These are phyloP conservation scores for Sporothrix mexicana DNA, from an alignment of 2,329 filamentous ascomycete species.

Conservation along the genomic window DNA sequence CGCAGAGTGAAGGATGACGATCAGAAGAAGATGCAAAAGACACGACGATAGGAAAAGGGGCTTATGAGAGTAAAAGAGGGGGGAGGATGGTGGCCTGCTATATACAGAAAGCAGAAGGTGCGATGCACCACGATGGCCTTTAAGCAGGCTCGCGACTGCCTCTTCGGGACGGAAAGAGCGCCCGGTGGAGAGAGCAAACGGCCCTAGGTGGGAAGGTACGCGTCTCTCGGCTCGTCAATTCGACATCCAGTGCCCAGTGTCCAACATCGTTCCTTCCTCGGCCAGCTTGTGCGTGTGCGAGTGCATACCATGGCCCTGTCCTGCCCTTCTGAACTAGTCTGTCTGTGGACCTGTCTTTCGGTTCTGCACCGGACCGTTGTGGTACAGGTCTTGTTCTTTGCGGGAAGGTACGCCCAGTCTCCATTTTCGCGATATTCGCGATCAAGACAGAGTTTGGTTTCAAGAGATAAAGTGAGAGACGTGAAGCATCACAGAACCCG, in stretches of 20 bases:
- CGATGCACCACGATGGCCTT: not conserved
- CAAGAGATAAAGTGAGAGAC: not conserved
- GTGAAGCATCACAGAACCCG: not conserved
- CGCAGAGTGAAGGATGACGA: not conserved
- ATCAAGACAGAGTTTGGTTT: not conserved
- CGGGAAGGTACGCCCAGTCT: not conserved
- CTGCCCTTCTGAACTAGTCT: too few species aligned
- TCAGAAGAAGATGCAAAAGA: not conserved
- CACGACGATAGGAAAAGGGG: not conserved
- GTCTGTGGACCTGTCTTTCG: constrained; percentile 14
- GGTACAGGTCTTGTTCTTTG: not conserved
- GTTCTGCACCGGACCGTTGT: constrained; percentile 19
- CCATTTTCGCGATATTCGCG: not conserved
- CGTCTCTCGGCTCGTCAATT: not conserved
- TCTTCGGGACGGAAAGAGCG: not conserved
- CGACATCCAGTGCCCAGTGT: not conserved
- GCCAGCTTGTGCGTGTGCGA: not conserved
- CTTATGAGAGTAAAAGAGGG: constrained; percentile 22
- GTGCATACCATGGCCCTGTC: not conserved
- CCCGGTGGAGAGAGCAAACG: not conserved
- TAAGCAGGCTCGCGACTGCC: constrained; percentile 8
- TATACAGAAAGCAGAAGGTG: not conserved
- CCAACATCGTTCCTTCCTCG: constrained; percentile 24
- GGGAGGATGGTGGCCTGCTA: not conserved
- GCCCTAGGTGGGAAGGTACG: constrained; percentile 1